These are phyloP conservation scores for Hylodesmum podocarpum DNA, from an alignment of 306 rosid species.

Conservation along the genomic window DNA sequence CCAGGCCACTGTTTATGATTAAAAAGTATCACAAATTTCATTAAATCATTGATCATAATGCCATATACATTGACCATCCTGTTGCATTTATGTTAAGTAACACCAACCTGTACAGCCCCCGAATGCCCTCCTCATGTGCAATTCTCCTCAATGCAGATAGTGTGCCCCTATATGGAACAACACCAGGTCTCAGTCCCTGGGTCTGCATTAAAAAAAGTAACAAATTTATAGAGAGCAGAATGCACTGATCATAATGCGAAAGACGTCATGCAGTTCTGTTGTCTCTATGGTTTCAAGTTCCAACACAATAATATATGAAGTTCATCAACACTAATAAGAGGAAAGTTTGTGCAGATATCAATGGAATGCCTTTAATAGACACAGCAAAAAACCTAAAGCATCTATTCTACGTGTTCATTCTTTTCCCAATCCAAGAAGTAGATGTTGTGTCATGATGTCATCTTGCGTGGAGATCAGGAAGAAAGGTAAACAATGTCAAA, in stretches of 20 bases:
- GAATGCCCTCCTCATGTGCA: constrained; percentile 88
- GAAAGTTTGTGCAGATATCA: not conserved
- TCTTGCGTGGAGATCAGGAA: constrained; percentile 10
- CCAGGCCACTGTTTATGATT: constrained; percentile 64
- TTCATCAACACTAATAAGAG: not conserved
- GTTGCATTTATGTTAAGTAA: constrained; percentile 2
- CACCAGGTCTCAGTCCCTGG: constrained; percentile 77
- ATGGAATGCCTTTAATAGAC: not conserved
- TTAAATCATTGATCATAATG: constrained; percentile 1
- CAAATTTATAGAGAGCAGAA: constrained; percentile 11
- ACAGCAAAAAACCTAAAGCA: not conserved
- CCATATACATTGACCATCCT: not conserved
- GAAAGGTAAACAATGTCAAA: constrained; percentile 24
- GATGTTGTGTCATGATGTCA: not conserved
- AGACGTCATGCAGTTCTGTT: not conserved
- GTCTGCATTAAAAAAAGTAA: constrained; percentile 53
- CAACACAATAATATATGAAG: not conserved
- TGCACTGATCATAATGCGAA: not conserved
- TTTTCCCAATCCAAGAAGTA: not conserved
- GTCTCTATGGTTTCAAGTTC: constrained; percentile 19
- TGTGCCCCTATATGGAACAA: constrained; percentile 69
- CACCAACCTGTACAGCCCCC: constrained; percentile 83
- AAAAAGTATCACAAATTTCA: constrained; percentile 16
- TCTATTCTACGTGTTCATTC: not conserved
- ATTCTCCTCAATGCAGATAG: constrained; percentile 85